Evolutionary conservation across 202 grass and related monocot genomes (phyloP), one percentile per base, ranked within the genome.

Genomic region (Panicum virgatum): DNA sequence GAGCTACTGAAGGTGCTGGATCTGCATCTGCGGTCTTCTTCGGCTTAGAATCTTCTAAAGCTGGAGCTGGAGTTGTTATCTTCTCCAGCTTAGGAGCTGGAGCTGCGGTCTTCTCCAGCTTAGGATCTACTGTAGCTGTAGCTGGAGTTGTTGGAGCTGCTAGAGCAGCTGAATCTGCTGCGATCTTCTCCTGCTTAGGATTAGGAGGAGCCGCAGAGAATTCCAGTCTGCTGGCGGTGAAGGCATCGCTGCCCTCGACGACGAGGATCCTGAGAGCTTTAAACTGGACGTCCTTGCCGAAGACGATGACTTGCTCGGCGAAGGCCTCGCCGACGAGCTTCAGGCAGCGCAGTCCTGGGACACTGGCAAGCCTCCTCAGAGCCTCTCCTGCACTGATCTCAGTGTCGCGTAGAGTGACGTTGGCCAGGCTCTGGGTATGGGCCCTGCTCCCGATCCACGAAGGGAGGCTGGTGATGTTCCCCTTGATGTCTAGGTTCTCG

Each of bases 401-500:
- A 1, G 36, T 80, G n/a, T 15, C 16, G 2, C 37, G 25, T 45
- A 80, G 78, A 22, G 78, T 70, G 38, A 80, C 20, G 25, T 70
- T 80, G 34, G 15, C 8, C 0, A 80, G 78, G 3, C 10, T 14
- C 0, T 20, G 0, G 5, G 5, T 9, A 2, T 3, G 10, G 3
- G 2, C n/a, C n/a, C n/a, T n/a, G n/a, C n/a, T n/a, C n/a, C n/a
- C 2, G 52, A 81, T 71, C 37, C 66, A 71, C 0, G 4, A 6
- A 14, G 66, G 79, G 1, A 81, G 36, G 15, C 20, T 3, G 13
- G 19, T 18, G 39, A 37, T 3, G 18, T 51, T 43, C 12, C 15
- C 6, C 22, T 11, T 56, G 79, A 81, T 69, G 12, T 71, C 32
- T 1, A 81, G 53, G 19, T 56, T 81, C 79, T 81, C 36, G 4